Evolutionary conservation across 2,329 filamentous ascomycete genomes (phyloP).

Genomic region (Alternaria sp.): DNA sequence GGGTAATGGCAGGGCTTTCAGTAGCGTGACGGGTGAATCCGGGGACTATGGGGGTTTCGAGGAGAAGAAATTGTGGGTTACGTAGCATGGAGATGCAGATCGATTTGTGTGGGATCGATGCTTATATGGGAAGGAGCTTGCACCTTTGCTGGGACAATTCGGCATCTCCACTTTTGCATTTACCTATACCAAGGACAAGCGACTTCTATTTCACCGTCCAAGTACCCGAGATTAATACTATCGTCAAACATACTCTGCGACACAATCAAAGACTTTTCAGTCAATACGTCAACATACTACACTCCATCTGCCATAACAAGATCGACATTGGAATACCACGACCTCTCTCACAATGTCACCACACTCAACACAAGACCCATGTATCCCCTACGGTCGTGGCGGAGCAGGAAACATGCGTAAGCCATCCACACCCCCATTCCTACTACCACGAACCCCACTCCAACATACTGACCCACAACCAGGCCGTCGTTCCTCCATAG

Average conservation of each 20-base stretch:
- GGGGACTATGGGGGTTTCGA: neutral
- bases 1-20: neutral
- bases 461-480: neutral
- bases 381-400: conserved; percentile 22
- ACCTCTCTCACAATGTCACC: neutral
- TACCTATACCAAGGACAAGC: neutral
- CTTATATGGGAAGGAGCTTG: neutral
- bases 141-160: neutral
- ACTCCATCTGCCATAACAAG: neutral
- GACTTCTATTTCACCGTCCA: neutral
- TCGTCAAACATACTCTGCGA: neutral
- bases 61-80: neutral
- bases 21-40: conserved; percentile 4
- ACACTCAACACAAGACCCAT: conserved; percentile 8
- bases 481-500: conserved; percentile 24
- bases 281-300: neutral
- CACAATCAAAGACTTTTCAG: no score
- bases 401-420: conserved; percentile 27
- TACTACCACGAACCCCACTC: neutral
- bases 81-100: neutral
- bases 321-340: neutral
- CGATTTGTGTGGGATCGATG: neutral
- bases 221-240: neutral
- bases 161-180: neutral
- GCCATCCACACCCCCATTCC: neutral